Evolutionary conservation across 2,329 filamentous ascomycete genomes (phyloP).

Genomic region (Cordyceps fumosorosea): DNA sequence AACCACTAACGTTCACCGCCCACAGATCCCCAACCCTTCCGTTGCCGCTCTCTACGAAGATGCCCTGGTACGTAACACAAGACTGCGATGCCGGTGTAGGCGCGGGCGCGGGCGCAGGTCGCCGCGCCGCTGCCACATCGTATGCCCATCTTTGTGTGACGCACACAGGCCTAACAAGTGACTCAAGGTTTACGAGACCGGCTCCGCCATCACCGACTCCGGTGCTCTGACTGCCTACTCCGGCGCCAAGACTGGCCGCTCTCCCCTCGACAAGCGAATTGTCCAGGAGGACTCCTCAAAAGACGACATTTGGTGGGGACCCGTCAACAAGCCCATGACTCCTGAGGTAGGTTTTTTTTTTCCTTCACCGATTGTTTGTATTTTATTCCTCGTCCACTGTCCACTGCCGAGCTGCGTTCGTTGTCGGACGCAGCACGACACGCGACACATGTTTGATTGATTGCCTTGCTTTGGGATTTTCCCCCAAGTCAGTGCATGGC

Average conservation of each 20-base stretch:
- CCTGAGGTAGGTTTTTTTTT: conserved; percentile 63
- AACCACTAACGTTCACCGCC: neutral
- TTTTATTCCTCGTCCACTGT: neutral
- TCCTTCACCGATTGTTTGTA: conserved; percentile 10
- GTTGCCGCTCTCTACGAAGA: conserved; percentile 97
- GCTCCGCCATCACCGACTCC: conserved; percentile 92
- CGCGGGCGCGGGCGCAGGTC: neutral
- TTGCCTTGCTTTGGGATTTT: neutral
- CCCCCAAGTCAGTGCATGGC: neutral
- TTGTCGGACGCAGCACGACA: neutral
- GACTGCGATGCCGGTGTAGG: neutral
- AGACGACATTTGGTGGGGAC: conserved; percentile 96
- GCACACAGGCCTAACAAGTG: conserved; percentile 13
- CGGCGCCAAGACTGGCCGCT: conserved; percentile 94
- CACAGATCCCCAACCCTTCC: conserved; percentile 77
- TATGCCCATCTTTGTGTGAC: neutral
- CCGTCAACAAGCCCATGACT: conserved; percentile 98
- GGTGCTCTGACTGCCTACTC: conserved; percentile 97
- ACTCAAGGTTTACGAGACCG: conserved; percentile 72
- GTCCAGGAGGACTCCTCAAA: conserved; percentile 87
- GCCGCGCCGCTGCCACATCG: conserved; percentile 26
- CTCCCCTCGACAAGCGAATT: conserved; percentile 94
- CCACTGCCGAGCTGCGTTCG: neutral
- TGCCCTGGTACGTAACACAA: conserved; percentile 55
- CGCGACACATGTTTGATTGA: neutral